Percentiles rank a stretch among this genome's conserved stretches.
phyloP scores from a whole-genome alignment of 768 basidiomycete species.

The Psilocybe cubensis region DNA sequence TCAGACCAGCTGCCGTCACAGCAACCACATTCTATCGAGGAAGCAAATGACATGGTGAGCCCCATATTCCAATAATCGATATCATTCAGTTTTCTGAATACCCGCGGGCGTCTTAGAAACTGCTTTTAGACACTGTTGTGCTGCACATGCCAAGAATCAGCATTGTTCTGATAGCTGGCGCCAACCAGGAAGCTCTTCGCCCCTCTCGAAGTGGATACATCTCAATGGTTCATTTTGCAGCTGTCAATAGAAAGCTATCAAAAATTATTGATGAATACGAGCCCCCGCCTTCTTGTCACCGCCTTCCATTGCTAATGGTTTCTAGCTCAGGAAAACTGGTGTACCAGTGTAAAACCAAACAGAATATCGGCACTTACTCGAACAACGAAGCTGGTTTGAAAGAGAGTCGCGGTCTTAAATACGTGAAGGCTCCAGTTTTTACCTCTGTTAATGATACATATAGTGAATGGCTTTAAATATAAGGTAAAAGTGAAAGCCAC shows the following conservation, averaged over 20 bases:
- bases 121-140: constrained; percentile 4
- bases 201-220: constrained; percentile 1
- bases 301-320: constrained; percentile 6
- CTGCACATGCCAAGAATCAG: background rate
- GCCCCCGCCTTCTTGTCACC: background rate
- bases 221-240: constrained; percentile 6
- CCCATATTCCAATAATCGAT: too few species aligned
- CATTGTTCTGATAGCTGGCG: background rate
- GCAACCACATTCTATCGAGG: background rate
- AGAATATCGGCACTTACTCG: background rate
- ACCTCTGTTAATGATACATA: background rate
- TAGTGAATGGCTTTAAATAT: background rate
- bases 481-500: too few species aligned
- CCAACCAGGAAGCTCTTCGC: constrained; percentile 6
- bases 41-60: constrained; percentile 9
- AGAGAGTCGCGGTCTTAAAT: background rate
- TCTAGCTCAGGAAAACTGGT: background rate
- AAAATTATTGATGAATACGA: background rate
- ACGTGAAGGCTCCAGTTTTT: background rate
- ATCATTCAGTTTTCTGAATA: background rate
- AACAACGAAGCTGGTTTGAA: background rate
- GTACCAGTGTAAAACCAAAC: background rate
- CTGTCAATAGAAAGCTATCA: background rate
- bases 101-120: background rate
- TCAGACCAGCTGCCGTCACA: background rate